phyloP scores from a whole-genome alignment of 345 rosid genomes.

The Populus ilicifolia region DNA sequence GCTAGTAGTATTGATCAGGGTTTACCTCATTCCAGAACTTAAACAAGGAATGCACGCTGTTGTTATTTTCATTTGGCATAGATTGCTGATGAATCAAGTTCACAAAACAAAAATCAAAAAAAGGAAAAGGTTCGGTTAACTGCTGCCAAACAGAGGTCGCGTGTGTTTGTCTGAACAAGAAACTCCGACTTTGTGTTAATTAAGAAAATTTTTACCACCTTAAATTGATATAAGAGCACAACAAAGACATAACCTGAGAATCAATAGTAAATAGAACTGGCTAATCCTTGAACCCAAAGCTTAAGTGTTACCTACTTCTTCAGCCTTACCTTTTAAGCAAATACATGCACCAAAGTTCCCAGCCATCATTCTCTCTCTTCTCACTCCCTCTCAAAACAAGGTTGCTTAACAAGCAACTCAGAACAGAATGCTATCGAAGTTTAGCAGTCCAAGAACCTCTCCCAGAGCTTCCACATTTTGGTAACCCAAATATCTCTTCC shows the following conservation, averaged over 20 bases:
- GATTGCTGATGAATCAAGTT: constrained; percentile 34
- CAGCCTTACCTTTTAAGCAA: constrained; percentile 74
- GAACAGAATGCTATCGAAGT: constrained; percentile 20
- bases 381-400: constrained; percentile 11
- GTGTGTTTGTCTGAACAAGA: constrained; percentile 7
- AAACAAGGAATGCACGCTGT: neutral
- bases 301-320: constrained; percentile 57
- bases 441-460: constrained; percentile 4
- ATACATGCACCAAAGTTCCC: constrained; percentile 40
- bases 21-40: neutral
- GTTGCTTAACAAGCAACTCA: constrained; percentile 31
- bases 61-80: neutral
- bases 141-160: constrained; percentile 5
- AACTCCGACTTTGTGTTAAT: constrained; percentile 8
- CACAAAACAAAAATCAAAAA: constrained; percentile 3
- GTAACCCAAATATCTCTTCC: neutral
- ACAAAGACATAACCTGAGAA: constrained; percentile 14
- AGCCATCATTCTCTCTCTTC: constrained; percentile 18
- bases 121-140: neutral
- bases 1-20: neutral
- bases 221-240: constrained; percentile 2
- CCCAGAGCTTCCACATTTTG: constrained; percentile 13
- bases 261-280: neutral
- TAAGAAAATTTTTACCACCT: neutral
- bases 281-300: constrained; percentile 69